These are phyloP conservation scores for Incumbomyces delicatus DNA, from an alignment of 2,329 filamentous ascomycete genomes.

Conservation along the genomic window DNA sequence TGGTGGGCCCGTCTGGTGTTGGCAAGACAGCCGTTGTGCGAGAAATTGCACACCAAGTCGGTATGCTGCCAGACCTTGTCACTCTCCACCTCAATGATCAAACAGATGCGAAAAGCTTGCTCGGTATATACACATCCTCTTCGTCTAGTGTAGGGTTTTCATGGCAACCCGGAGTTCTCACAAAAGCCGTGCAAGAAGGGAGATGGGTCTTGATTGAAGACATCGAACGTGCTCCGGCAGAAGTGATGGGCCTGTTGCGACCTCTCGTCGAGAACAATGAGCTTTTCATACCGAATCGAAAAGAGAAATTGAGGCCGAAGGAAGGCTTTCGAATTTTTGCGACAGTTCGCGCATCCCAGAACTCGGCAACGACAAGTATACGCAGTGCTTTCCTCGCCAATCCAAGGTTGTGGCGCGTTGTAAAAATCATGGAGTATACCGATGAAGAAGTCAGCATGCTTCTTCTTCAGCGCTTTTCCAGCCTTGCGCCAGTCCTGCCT, in stretches of 20 bases:
- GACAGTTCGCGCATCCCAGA: conserved; percentile 64
- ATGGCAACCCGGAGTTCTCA: conserved; percentile 87
- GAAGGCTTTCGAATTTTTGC: conserved; percentile 85
- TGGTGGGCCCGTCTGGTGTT: conserved; percentile 73
- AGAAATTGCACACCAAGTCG: conserved; percentile 69
- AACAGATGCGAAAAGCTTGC: conserved; percentile 90
- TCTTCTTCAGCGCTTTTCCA: conserved; percentile 59
- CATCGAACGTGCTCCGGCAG: conserved; percentile 84
- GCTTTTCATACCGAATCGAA: conserved; percentile 77
- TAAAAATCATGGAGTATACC: conserved; percentile 58
- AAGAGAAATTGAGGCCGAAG: conserved; percentile 72
- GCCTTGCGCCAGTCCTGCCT: conserved; percentile 49
- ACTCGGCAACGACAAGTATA: conserved; percentile 62
- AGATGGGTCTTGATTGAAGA: conserved; percentile 97
- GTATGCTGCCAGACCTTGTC: conserved; percentile 72
- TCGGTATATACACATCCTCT: conserved; percentile 88
- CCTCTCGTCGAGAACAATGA: conserved; percentile 90
- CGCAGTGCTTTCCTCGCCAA: conserved; percentile 24
- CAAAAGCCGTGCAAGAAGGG: conserved; percentile 85
- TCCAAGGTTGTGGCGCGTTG: conserved; percentile 66
- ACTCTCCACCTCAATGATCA: conserved; percentile 96
- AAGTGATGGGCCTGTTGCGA: conserved; percentile 85
- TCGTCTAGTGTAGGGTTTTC: conserved; percentile 78
- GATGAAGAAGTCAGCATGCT: conserved; percentile 65
- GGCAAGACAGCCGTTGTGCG: conserved; percentile 85